Percentiles rank a stretch among this genome's conserved stretches.
Evolutionary conservation across 2,329 filamentous ascomycete species (phyloP).

Genomic region (Aspergillus sp.): DNA sequence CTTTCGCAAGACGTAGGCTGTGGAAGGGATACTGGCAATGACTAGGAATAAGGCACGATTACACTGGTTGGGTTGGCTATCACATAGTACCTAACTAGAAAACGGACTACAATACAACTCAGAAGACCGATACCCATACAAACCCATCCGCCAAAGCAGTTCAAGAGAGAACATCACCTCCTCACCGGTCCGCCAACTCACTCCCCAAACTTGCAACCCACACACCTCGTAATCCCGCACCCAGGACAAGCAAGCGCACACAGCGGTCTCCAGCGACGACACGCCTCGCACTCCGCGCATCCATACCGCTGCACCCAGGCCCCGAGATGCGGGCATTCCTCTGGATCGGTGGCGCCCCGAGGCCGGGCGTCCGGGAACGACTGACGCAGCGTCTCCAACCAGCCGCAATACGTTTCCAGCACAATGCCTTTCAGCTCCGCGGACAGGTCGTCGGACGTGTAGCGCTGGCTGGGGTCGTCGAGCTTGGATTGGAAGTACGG

Average conservation of each 20-base stretch:
- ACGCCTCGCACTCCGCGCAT: conserved; percentile 14
- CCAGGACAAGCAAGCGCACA: conserved; percentile 19
- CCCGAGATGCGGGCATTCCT: conserved; percentile 17
- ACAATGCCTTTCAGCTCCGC: conserved; percentile 20
- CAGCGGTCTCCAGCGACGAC: conserved; percentile 20
- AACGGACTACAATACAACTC: background rate
- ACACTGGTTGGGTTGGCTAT: too few relatives aligned
- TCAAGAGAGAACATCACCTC: conserved; percentile 1
- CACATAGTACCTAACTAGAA: background rate
- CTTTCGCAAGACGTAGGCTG: too few relatives aligned
- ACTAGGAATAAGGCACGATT: too few relatives aligned
- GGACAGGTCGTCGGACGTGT: conserved; percentile 16
- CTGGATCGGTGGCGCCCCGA: background rate
- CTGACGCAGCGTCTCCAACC: conserved; percentile 14
- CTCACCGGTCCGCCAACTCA: conserved; percentile 1
- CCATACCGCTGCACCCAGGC: conserved; percentile 18
- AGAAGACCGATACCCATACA: too few relatives aligned
- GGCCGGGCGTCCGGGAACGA: conserved; percentile 9
- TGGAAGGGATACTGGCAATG: too few relatives aligned
- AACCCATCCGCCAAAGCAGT: too few relatives aligned
- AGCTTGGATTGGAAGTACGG: conserved; percentile 19
- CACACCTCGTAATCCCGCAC: conserved; percentile 20
- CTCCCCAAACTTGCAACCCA: conserved; percentile 20
- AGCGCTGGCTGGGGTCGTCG: conserved; percentile 10
- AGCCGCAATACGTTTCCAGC: conserved; percentile 18